Base-by-base conservation (phyloP, 2,329 filamentous ascomycete species). In the Colletotrichum scovillei region DNA sequence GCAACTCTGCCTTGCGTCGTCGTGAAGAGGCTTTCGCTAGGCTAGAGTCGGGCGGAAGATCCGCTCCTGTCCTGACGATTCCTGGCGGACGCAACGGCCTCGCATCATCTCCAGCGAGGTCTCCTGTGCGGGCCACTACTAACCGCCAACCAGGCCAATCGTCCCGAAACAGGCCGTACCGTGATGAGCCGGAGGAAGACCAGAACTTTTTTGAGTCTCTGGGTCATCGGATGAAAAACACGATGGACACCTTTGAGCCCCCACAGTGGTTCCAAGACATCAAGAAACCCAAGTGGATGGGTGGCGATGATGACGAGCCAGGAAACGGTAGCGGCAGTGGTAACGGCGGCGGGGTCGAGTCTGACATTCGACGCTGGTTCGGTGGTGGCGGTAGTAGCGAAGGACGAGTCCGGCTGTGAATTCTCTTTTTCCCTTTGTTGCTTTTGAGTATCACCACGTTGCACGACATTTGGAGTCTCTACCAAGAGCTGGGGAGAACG, bases 171-270 rank as follows among this genome's bases (percentile, higher is more conserved):
- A 57, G 63, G 26, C 71, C 60, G 24, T 67, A 73, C 49, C 64
- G 73, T 24, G 88, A 90, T 0, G 88, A 90, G n/a, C 87, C 90
- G 1, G 71, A 94, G 38, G 92, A 94, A 38, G 92, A 95, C 16
- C 94, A 95, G 67, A 94, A 92, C 76, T 94, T 98, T 81, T 95
- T 98, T 79, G 90, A 94, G 76, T 92, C 93, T 42, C 91, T 98
- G 74, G 92, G 94, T 0, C 94, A 97, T 79, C 89, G 96, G 46
- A 92, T 99, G 77, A 94, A 92, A 82, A 99, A 99, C 79, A 98
- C 97, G 0, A 91, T 98, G 65, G 96, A 98, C 74, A 93, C 91
- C 0, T 88, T 95, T 2, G 93, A 95, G 65, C 88, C 92, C 35
- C 96, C 97, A 0, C 92, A 92, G 75, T 98, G 95, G 95, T 85